These are phyloP conservation scores for Colletotrichum zoysiae DNA, from an alignment of 2,329 filamentous ascomycete species.

Conservation along the genomic window DNA sequence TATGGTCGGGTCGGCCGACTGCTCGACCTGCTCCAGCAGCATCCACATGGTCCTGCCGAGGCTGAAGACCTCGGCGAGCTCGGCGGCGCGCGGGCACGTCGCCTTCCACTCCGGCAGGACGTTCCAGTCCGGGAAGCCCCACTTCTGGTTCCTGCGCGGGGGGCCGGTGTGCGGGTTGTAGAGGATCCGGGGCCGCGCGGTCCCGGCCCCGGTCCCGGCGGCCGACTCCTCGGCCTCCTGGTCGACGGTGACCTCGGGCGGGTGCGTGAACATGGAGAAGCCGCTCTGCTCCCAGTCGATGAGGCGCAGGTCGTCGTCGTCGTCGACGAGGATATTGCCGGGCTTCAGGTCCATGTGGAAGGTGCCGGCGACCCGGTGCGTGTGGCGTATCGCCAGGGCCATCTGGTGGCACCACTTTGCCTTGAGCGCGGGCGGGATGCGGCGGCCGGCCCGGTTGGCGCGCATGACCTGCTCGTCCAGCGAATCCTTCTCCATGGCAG, in stretches of 20 bases:
- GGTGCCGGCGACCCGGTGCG: constrained; percentile 43
- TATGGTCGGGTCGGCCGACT: constrained; percentile 27
- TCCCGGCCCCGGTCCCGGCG: background rate
- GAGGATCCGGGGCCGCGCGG: constrained; percentile 24
- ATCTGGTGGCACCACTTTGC: constrained; percentile 46
- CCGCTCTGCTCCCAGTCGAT: constrained; percentile 48
- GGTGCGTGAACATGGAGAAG: constrained; percentile 43
- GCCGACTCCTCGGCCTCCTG: constrained; percentile 33
- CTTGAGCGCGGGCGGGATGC: constrained; percentile 40
- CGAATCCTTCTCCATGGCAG: constrained; percentile 35
- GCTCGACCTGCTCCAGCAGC: constrained; percentile 42
- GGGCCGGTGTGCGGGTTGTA: constrained; percentile 40
- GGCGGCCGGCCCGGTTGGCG: constrained; percentile 31
- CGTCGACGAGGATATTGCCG: constrained; percentile 47
- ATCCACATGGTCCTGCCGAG: constrained; percentile 44
- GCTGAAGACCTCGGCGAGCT: constrained; percentile 44
- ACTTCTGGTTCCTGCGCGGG: constrained; percentile 38
- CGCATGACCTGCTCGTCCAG: constrained; percentile 40
- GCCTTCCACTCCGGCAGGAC: constrained; percentile 42
- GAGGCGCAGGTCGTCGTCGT: constrained; percentile 38
- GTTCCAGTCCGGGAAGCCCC: constrained; percentile 42
- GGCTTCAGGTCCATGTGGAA: constrained; percentile 51
- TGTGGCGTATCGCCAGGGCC: constrained; percentile 44
- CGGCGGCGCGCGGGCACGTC: constrained; percentile 41
- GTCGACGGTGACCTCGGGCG: constrained; percentile 41